Base-by-base conservation (phyloP, 2,329 filamentous ascomycete species). In the Xylaria sp. region DNA sequence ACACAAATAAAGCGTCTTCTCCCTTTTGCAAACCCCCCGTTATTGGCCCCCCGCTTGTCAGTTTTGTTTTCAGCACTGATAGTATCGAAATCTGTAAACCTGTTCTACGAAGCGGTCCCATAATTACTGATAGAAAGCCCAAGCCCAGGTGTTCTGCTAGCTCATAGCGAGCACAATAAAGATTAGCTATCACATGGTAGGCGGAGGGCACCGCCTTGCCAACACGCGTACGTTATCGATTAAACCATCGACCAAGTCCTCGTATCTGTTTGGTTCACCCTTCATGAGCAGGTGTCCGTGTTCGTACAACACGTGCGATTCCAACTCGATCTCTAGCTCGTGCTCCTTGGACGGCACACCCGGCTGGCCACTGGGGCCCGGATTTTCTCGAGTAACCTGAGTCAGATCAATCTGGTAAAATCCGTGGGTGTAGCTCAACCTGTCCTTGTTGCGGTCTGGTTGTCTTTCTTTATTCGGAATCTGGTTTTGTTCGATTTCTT, bases 381-480 rank as follows among this genome's bases (percentile, higher is more conserved):
- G 73, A 37, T 75, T 73, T 6, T 77, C 77, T 59, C 85, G 86
- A 12, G 90, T 92, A 51, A 99, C 96, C 79, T 98, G 94, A 0
- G 96, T 99, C 60, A 99, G 84, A 81, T 99, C 96, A 74, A 99
- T 88, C 78, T 96, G 93, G 78, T 97, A 98, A 63, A 89, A 90
- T 50, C 94, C 87, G 79, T 98, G 97, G 10, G 87, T 90, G 81
- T 99, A 99, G 78, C 93, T 97, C 78, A 99, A 84, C 20, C 96
- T 89, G 80, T 99, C 94, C 80, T 99, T 99, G 74, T 89, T 90
- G 7, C 94, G 89, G 76, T 93, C 90, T 7, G 86, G 82, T 73
- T 80, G 79, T 34, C 77, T 75, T 76, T 83, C 76, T 77, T 84
- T 73, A 65, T 80, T 72, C 74, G 81, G 63, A 72, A 76, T 51